Evolutionary conservation across 371 early-diverging fungal species (phyloP), one percentile per base, ranked within the genome.

Genomic region (Actinomortierella wolfii): DNA sequence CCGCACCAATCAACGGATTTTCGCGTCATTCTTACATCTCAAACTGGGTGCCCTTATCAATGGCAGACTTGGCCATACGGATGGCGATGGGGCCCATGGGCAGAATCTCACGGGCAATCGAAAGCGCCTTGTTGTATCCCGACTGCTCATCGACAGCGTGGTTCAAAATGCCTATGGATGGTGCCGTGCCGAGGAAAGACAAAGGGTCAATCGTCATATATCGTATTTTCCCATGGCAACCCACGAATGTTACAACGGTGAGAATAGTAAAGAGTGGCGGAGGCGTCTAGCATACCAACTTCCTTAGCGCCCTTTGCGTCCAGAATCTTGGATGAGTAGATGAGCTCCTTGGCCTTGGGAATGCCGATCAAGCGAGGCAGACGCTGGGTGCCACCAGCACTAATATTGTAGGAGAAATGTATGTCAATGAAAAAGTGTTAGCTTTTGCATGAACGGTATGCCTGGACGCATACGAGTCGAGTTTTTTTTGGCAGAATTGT

Each of bases 301-400:
- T 85, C 79, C 45, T 81, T 64, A 0, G 95, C 95, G n/a, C 83
- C 70, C 53, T 82, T 68, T 9, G 88, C 68, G 51, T 84, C 79
- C 64, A 97, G 66, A 4, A 86, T 83, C 25, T 85, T 81, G 7
- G 89, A 94, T 1, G 97, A 95, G 61, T 86, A 98, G 34, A 97
- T 92, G 21, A 98, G 81, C 54, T 97, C 96, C 78, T 98, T 98
- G 0, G 97, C 94, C 54, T 87, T 88, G 18, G 95, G 82, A 24
- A 86, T 61, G 1, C 98, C 98, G 54, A 98, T 89, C 43, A 97
- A 67, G 26, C 94, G 86, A 20, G 96, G 86, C 42, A 97, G 79
- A 42, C 97, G 82, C 79, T 96, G 95, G 9, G 98, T 97, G 49
- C 98, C 98, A 34, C 98, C 98, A 39, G 98, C 97, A 42, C 96